Percentiles rank a stretch among this genome's conserved stretches.
Conservation (phyloP, 2,329 filamentous ascomycete species). For the Aspergillus vadensis region DNA sequence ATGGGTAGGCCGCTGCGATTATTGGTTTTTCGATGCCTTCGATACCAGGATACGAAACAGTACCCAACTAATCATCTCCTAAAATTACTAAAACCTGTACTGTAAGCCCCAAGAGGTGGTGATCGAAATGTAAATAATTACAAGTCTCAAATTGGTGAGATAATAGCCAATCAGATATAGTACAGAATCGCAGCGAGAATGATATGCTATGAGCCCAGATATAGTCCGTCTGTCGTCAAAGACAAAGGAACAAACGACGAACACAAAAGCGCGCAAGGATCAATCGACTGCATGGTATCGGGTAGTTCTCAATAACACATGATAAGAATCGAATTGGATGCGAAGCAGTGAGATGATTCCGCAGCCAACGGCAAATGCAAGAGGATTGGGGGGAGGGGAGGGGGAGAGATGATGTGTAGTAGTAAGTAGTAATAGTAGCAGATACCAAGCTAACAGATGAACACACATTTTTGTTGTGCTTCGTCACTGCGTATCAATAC, state of each 20-base stretch:
- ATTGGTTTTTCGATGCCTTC: not conserved
- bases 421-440: not conserved
- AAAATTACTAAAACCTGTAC: no score
- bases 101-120: no score
- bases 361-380: not conserved
- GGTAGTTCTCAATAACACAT: slow-evolving; percentile 1
- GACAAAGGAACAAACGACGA: not conserved
- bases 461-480: not conserved
- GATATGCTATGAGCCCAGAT: not conserved
- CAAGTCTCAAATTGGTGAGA: slow-evolving; percentile 9
- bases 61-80: not conserved
- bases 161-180: slow-evolving; percentile 17
- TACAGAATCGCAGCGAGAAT: slow-evolving; percentile 15
- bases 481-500: slow-evolving; percentile 1
- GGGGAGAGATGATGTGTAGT: not conserved
- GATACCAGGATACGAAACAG: not conserved
- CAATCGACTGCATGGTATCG: not conserved
- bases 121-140: slow-evolving; percentile 15
- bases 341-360: not conserved
- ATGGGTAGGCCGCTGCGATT: not conserved
- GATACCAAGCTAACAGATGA: not conserved
- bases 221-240: not conserved
- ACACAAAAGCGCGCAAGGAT: not conserved
- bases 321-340: not conserved
- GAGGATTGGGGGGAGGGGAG: not conserved